Conservation (phyloP, 2,329 filamentous ascomycete species). For the Elsinoe perseae region DNA sequence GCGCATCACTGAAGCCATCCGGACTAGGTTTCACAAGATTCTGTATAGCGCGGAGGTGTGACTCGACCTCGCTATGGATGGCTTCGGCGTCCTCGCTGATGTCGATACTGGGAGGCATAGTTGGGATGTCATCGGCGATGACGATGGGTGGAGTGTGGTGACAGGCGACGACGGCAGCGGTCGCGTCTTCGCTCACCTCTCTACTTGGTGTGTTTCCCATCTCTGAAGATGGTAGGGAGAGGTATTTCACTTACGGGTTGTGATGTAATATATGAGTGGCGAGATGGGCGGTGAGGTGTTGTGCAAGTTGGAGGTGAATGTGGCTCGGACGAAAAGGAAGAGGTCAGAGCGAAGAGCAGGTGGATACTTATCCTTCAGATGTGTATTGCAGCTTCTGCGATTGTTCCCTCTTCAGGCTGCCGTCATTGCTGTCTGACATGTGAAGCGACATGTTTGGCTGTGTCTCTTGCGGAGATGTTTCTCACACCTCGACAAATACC, state of each 20-base stretch:
- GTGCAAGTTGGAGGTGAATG: neutral
- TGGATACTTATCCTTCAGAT: neutral
- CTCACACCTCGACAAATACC: neutral
- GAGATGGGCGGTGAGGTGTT: neutral
- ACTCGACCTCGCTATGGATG: neutral
- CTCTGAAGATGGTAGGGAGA: neutral
- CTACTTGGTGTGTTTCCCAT: neutral
- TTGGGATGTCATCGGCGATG: neutral
- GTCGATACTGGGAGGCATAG: neutral
- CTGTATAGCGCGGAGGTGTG: neutral
- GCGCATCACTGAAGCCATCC: neutral
- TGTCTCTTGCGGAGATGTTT: neutral
- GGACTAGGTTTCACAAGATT: neutral
- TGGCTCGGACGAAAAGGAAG: neutral
- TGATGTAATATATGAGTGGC: neutral
- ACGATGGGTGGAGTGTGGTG: neutral
- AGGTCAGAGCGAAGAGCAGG: neutral
- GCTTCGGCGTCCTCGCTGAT: neutral
- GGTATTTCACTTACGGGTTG: neutral
- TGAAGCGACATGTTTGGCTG: neutral
- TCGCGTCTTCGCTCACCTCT: neutral
- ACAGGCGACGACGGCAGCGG: neutral
- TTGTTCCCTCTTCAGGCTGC: neutral
- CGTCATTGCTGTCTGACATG: constrained; percentile 5
- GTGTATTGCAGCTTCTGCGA: neutral